A percentile compares a stretch with the other conserved stretches of the same genome.
Conservation (phyloP, 768 basidiomycete species). For the Nidula microcarpa region DNA sequence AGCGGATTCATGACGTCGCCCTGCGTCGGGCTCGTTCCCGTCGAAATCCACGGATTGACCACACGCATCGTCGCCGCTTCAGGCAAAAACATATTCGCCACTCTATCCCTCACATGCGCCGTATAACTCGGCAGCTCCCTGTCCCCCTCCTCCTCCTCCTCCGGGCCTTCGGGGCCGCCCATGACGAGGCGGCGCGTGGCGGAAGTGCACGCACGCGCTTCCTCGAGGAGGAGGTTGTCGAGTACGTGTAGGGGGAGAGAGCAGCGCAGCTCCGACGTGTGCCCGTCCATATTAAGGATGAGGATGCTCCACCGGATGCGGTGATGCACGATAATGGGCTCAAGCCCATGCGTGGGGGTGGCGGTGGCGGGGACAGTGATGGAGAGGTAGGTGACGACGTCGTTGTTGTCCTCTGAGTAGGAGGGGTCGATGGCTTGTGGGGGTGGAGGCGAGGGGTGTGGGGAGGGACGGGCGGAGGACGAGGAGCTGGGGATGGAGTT, state of each 20-base stretch:
- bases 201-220: slow-evolving; percentile 71
- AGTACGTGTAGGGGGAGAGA: slow-evolving; percentile 87
- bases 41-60: slow-evolving; percentile 57
- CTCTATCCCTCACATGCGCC: slow-evolving; percentile 86
- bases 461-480: too few species aligned
- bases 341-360: slow-evolving; percentile 70
- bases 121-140: slow-evolving; percentile 86
- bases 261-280: slow-evolving; percentile 92
- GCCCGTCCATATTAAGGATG: slow-evolving; percentile 85
- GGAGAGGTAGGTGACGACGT: slow-evolving; percentile 58
- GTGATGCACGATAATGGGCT: slow-evolving; percentile 75
- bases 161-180: slow-evolving; percentile 45
- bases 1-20: slow-evolving; percentile 8
- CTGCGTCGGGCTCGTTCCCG: slow-evolving; percentile 25
- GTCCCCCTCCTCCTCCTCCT: slow-evolving; percentile 45
- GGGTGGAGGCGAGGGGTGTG: neutral
- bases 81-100: slow-evolving; percentile 73
- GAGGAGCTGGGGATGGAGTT: too few species aligned
- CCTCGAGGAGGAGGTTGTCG: slow-evolving; percentile 66
- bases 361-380: slow-evolving; percentile 56
- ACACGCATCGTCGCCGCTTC: slow-evolving; percentile 62
- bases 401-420: slow-evolving; percentile 20
- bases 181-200: slow-evolving; percentile 71
- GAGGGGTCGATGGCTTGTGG: neutral
- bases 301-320: slow-evolving; percentile 78